Evolutionary conservation across 2,329 filamentous ascomycete genomes (phyloP), one percentile per base, ranked within the genome.

Genomic region (Thermothelomyces thermophilus): DNA sequence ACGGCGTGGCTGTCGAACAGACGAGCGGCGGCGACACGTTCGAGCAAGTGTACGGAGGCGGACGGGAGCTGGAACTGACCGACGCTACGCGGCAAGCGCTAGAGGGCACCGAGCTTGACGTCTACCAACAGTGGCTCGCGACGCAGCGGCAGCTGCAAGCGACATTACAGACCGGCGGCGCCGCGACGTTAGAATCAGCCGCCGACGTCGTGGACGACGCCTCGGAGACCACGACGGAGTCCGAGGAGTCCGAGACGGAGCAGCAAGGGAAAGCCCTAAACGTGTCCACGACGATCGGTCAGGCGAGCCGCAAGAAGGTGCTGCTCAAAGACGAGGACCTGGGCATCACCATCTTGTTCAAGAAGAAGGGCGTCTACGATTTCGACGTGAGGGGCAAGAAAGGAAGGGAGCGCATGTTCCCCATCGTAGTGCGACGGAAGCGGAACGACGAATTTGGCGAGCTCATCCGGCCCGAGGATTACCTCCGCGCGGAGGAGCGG

Each of bases 381-480:
- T 98, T 87, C 59, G 89, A 96, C 62, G 86, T 96, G 1, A 79
- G 89, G 35, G 87, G 86, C 31, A 96, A 95, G 66, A 94, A 88
- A 64, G 93, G 93, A 3, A 80, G 90, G 48, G 93, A 98, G 64
- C 84, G 90, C 55, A 86, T 95, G 71, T 97, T 96, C 63, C 93
- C 93, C 0, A 84, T 94, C 46, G 80, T 90, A 1, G 80, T 90
- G 20, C 83, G 89, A 45, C 77, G 87, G 60, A 86, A 83, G 64
- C 83, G 89, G 44, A 81, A 78, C 26, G 93, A 97, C 63, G 91
- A 96, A 56, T 98, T 93, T 68, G 93, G 93, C 51, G 93, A 98
- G 57, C 71, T 94, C 14, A 96, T 98, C 59, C 82, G 90, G 47
- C 87, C 91, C 0, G 93, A 97, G 65, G 93, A 98, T 56, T 98